Percentiles rank a stretch among this genome's conserved stretches.
Conservation (phyloP, 169 alveolate species). For the Theileria orientalis region DNA sequence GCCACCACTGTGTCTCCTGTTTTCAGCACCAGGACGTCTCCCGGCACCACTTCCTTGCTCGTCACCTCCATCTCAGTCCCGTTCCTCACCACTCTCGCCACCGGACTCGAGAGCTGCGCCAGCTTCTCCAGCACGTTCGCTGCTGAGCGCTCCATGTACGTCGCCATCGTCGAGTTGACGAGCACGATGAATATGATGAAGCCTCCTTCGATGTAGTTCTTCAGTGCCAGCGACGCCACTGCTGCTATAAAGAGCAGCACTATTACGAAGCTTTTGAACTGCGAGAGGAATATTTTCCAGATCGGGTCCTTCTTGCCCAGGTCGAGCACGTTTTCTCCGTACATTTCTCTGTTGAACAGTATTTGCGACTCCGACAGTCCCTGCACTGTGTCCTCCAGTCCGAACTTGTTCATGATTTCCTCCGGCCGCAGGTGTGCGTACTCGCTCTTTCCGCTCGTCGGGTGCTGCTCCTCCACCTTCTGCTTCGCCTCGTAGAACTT, state of each 20-base stretch:
- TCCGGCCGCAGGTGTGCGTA: conserved; percentile 70
- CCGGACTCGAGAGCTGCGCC: conserved; percentile 89
- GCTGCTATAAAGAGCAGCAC: conserved; percentile 80
- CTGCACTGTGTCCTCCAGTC: conserved; percentile 64
- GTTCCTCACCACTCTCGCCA: conserved; percentile 81
- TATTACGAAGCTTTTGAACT: conserved; percentile 81
- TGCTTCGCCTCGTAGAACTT: conserved; percentile 65
- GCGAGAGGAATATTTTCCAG: conserved; percentile 82
- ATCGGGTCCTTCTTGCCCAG: conserved; percentile 80
- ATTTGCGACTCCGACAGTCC: conserved; percentile 77
- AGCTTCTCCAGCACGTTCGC: conserved; percentile 87
- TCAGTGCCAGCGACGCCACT: conserved; percentile 77
- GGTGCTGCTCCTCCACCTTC: conserved; percentile 55
- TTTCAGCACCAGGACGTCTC: conserved; percentile 86
- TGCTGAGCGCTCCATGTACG: conserved; percentile 88
- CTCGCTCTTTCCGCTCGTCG: conserved; percentile 69
- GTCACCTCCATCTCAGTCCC: conserved; percentile 78
- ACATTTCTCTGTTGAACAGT: conserved; percentile 70
- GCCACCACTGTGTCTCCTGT: conserved; percentile 93
- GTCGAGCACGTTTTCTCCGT: conserved; percentile 85
- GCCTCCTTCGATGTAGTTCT: conserved; percentile 86
- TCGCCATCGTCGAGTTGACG: conserved; percentile 88
- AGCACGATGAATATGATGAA: conserved; percentile 84
- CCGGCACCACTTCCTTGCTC: conserved; percentile 89
- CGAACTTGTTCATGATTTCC: conserved; percentile 73